Conservation (phyloP, 345 rosid genomes). For the Gossypium herbaceum region DNA sequence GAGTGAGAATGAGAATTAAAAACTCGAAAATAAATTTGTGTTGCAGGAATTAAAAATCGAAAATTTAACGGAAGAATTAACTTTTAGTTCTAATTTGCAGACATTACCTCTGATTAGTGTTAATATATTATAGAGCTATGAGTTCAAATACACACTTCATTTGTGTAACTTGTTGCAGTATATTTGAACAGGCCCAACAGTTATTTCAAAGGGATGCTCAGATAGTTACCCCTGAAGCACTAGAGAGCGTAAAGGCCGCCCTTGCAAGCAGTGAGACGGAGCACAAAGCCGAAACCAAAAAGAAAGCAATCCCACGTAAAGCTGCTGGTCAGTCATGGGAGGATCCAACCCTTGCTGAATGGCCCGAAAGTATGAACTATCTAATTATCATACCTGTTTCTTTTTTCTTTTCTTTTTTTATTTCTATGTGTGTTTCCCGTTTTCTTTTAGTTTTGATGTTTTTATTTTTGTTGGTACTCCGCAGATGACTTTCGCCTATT, state of each 20-base stretch:
- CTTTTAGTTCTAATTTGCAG: not conserved
- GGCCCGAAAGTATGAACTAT: slow-evolving; percentile 82
- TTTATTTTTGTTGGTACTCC: slow-evolving; percentile 14
- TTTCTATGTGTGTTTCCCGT: not conserved
- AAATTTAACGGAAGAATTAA: not conserved
- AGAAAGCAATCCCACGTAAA: slow-evolving; percentile 91
- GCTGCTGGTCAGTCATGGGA: slow-evolving; percentile 98
- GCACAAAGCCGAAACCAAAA: slow-evolving; percentile 81
- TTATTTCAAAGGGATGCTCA: slow-evolving; percentile 93
- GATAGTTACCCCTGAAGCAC: slow-evolving; percentile 87
- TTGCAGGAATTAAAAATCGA: not conserved
- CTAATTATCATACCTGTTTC: not conserved
- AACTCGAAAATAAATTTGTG: not conserved
- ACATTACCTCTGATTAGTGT: not conserved
- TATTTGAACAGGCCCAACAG: slow-evolving; percentile 69
- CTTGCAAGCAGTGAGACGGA: slow-evolving; percentile 87
- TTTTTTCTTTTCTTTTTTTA: not conserved
- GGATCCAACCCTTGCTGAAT: slow-evolving; percentile 90
- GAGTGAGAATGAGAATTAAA: not conserved
- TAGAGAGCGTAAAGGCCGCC: slow-evolving; percentile 92
- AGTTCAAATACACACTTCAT: not conserved
- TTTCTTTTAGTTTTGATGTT: not conserved
- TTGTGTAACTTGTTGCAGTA: slow-evolving; percentile 16
- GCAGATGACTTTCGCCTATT: slow-evolving; percentile 89
- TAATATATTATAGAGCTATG: not conserved